These are phyloP conservation scores for Colletotrichum tanaceti DNA, from an alignment of 2,329 filamentous ascomycete genomes.

Conservation along the genomic window DNA sequence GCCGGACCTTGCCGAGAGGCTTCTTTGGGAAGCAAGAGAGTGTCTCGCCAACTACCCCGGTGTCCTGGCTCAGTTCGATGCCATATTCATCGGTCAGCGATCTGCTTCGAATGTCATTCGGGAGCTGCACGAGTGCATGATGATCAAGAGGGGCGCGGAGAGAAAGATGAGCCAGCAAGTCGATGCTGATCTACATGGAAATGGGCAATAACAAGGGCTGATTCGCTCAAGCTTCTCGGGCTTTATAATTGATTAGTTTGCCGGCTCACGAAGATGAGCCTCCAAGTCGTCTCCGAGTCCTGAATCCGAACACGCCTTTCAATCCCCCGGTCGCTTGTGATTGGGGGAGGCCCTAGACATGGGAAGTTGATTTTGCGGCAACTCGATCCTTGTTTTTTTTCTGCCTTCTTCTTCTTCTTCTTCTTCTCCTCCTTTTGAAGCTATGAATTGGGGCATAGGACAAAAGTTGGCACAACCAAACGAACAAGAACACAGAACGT, in stretches of 20 bases:
- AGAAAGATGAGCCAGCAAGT: conserved; percentile 26
- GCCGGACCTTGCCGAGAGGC: conserved; percentile 24
- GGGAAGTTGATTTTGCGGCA: too few species aligned
- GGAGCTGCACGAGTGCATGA: conserved; percentile 32
- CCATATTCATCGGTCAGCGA: conserved; percentile 19
- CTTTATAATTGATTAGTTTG: not conserved
- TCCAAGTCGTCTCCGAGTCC: too few species aligned
- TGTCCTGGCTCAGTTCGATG: conserved; percentile 25
- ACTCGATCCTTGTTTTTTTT: too few species aligned
- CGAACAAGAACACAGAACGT: not conserved
- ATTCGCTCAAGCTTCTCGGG: not conserved
- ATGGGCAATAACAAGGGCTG: not conserved
- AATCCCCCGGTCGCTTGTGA: too few species aligned
- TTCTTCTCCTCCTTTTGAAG: too few species aligned
- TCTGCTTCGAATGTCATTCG: conserved; percentile 21
- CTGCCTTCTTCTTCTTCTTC: too few species aligned
- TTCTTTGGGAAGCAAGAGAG: conserved; percentile 32
- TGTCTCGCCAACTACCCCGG: conserved; percentile 22
- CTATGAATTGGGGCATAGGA: too few species aligned
- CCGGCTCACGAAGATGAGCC: not conserved
- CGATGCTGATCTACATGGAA: not conserved
- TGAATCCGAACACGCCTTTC: too few species aligned
- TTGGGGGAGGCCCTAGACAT: too few species aligned
- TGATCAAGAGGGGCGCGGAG: conserved; percentile 24
- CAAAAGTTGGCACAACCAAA: too few species aligned